Evolutionary conservation across 2,329 filamentous ascomycete genomes (phyloP).

Genomic region (Dactylellina parvicollis): DNA sequence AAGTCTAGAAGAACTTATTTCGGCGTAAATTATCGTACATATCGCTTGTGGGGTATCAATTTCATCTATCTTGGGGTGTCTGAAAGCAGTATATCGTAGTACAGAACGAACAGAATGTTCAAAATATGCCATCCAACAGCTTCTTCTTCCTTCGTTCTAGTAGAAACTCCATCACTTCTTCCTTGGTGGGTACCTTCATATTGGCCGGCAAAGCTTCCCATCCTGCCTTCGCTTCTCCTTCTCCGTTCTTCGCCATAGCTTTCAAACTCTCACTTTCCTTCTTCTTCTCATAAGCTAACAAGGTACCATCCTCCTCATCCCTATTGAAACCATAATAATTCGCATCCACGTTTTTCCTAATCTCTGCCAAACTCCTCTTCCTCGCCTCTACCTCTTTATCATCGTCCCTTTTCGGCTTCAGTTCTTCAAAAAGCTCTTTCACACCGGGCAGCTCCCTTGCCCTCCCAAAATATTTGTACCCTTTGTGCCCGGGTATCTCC

Average conservation of each 20-base stretch:
- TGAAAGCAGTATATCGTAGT: not conserved
- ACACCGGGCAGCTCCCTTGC: constrained; percentile 91
- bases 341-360: constrained; percentile 80
- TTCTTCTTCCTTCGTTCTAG: constrained; percentile 84
- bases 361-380: constrained; percentile 61
- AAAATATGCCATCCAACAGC: constrained; percentile 80
- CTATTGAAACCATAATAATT: constrained; percentile 95
- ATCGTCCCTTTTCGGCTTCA: constrained; percentile 66
- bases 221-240: constrained; percentile 70
- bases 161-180: constrained; percentile 94
- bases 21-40: constrained; percentile 36
- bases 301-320: constrained; percentile 84
- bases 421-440: constrained; percentile 92
- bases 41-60: constrained; percentile 50
- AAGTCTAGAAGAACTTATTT: not conserved
- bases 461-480: constrained; percentile 92
- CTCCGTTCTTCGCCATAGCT: constrained; percentile 69
- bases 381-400: constrained; percentile 67
- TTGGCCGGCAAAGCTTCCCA: constrained; percentile 87
- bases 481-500: constrained; percentile 72
- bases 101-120: constrained; percentile 42
- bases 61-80: constrained; percentile 21
- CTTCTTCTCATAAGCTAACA: constrained; percentile 81
- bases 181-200: constrained; percentile 85
- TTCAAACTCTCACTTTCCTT: constrained; percentile 85